Evolutionary conservation across 768 basidiomycete genomes (phyloP).

Genomic region (Naganishia onofrii): DNA sequence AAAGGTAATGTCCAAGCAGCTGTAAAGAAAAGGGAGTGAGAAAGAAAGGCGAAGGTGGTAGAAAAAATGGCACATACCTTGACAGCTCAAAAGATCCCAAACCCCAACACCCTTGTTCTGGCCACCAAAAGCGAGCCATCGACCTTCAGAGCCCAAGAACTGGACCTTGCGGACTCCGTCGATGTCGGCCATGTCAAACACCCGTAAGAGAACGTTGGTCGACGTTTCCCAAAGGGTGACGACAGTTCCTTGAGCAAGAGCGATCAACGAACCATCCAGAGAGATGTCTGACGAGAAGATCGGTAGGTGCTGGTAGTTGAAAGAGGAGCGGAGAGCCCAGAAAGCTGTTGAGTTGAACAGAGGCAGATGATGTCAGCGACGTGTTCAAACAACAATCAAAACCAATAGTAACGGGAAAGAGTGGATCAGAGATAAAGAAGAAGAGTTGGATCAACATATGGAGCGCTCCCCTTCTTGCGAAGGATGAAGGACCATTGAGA

Average conservation of each 20-base stretch:
- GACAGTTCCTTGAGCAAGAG: slow-evolving; percentile 65
- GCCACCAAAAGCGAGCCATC: slow-evolving; percentile 62
- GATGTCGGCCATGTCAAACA: slow-evolving; percentile 63
- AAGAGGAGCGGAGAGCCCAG: slow-evolving; percentile 76
- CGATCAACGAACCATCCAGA: slow-evolving; percentile 78
- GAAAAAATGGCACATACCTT: background rate
- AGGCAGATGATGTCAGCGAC: slow-evolving; percentile 18
- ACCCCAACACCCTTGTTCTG: slow-evolving; percentile 39
- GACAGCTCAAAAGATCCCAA: slow-evolving; percentile 51
- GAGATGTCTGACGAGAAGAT: slow-evolving; percentile 69
- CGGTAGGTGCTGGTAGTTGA: slow-evolving; percentile 69
- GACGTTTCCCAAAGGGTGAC: slow-evolving; percentile 72
- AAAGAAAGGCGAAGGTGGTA: too few species aligned
- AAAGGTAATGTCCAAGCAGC: slow-evolving; percentile 17
- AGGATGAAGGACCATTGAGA: slow-evolving; percentile 41
- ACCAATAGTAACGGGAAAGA: slow-evolving; percentile 31
- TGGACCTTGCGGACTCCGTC: slow-evolving; percentile 54
- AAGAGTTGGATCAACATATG: slow-evolving; percentile 47
- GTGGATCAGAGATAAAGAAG: slow-evolving; percentile 51
- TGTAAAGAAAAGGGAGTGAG: background rate
- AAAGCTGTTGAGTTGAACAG: slow-evolving; percentile 56
- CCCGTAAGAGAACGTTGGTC: slow-evolving; percentile 62
- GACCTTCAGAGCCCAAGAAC: slow-evolving; percentile 71
- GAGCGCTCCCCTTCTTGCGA: slow-evolving; percentile 29
- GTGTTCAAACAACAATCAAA: slow-evolving; percentile 23